Evolutionary conservation across 1,284 basidiomycete genomes (phyloP), one percentile per base, ranked within the genome.

Genomic region (Athelia psychrophila): DNA sequence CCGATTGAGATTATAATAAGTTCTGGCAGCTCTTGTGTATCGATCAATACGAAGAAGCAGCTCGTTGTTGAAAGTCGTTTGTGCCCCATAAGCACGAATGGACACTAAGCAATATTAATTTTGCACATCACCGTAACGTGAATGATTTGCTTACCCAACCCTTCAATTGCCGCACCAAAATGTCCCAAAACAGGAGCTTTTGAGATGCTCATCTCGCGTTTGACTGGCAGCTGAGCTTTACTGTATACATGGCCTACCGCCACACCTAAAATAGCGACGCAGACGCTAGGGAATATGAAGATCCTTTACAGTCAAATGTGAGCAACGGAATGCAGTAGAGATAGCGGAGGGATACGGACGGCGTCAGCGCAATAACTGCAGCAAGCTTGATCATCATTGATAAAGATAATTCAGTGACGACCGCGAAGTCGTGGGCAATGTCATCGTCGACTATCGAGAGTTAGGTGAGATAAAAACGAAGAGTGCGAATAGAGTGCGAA

Each of bases 161-260:
- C 73, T 19, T 61, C 58, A 32, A 75, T 59, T 2, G 71, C 66
- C 12, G 71, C 68, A 10, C 68, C 65, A 53, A 76, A 70, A 51
- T 71, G 70, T 22, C 67, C 68, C 60, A 72, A 71, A 15, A 76
- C 57, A 0, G 73, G 74, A 4, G 60, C 56, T 20, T 59, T 63
- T 46, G 70, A 63, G 56, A 74, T 74, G 44, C 67, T 71, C 72
- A 73, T 72, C 54, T 73, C 69, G 4, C 61, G 57, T 32, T 78
- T 78, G 60, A 75, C 67, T 30, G 68, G 64, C 12, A 77, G 64
- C 57, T 77, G 75, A 44, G 68, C 69, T 52, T 73, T 35, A 19
- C 9, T 48, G 19, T 36, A 48, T 30, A 46, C 24, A 8, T 46
- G 44, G 12, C 44, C 19, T n/a, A n/a, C 16, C 19, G 10, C 16